Evolutionary conservation across 2,329 filamentous ascomycete genomes (phyloP).

Genomic region (Clonostachys rhizophaga): DNA sequence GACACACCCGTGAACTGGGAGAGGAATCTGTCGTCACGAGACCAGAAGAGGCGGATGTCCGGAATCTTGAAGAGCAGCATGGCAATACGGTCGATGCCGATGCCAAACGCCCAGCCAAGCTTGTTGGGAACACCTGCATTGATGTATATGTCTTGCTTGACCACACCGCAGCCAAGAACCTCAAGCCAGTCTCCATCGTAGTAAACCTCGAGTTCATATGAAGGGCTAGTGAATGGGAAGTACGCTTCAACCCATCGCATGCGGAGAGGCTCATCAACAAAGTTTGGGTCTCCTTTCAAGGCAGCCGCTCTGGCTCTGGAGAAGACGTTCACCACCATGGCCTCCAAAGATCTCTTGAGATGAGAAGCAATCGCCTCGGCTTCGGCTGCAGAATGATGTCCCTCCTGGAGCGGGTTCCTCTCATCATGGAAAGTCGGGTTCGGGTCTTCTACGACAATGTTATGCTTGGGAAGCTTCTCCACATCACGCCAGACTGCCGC

Average conservation of each 20-base stretch:
- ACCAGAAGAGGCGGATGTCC: constrained; percentile 97
- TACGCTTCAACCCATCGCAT: constrained; percentile 96
- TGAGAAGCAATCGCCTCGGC: constrained; percentile 79
- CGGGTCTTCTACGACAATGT: constrained; percentile 75
- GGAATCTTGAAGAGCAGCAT: constrained; percentile 97
- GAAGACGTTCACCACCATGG: constrained; percentile 88
- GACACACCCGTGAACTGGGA: constrained; percentile 70
- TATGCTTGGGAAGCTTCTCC: constrained; percentile 65
- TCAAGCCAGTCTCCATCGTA: constrained; percentile 96
- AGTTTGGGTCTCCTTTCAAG: constrained; percentile 40
- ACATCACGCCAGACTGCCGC: constrained; percentile 67
- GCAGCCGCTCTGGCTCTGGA: constrained; percentile 67
- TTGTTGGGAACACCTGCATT: constrained; percentile 71
- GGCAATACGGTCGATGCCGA: constrained; percentile 90
- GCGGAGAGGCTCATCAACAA: constrained; percentile 66
- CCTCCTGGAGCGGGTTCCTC: constrained; percentile 76
- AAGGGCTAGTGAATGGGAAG: constrained; percentile 94
- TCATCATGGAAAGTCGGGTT: constrained; percentile 73
- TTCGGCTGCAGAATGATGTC: constrained; percentile 68
- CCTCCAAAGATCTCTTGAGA: constrained; percentile 83
- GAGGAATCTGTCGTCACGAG: constrained; percentile 77
- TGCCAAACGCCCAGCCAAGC: constrained; percentile 91
- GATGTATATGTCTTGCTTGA: constrained; percentile 75
- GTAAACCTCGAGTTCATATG: constrained; percentile 94
- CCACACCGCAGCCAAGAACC: constrained; percentile 87